Conservation (phyloP, 148 eudicot genomes). For the Arbutus unedo region DNA sequence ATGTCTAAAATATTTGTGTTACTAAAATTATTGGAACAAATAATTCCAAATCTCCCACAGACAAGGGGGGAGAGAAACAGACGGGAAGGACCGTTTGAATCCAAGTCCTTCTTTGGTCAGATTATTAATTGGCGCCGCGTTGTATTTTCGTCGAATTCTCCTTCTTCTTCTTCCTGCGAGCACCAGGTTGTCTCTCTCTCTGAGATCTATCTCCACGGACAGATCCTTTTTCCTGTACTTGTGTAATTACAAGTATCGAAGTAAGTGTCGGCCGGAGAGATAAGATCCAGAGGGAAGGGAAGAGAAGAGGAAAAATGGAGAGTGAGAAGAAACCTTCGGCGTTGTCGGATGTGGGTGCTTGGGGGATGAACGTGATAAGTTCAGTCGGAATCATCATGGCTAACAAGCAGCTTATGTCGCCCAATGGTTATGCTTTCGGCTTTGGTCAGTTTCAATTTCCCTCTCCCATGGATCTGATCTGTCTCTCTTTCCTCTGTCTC, state of each 20-base stretch:
- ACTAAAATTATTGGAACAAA: too few relatives aligned
- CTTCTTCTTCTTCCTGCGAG: not conserved
- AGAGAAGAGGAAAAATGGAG: constrained; percentile 37
- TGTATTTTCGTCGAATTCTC: not conserved
- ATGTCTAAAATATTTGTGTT: too few relatives aligned
- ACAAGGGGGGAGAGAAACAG: not conserved
- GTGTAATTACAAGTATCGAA: constrained; percentile 2
- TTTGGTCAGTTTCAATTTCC: constrained; percentile 37
- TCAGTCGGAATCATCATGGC: constrained; percentile 81
- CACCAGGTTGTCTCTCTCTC: not conserved
- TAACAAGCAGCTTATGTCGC: constrained; percentile 71
- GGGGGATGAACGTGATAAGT: constrained; percentile 75
- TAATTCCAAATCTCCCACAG: not conserved
- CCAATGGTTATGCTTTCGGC: constrained; percentile 54
- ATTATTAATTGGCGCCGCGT: not conserved
- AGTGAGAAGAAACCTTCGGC: constrained; percentile 48
- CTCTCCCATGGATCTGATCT: constrained; percentile 14
- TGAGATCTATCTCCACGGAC: constrained; percentile 10
- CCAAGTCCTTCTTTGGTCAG: not conserved
- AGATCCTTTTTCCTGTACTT: not conserved
- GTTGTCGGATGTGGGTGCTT: constrained; percentile 65
- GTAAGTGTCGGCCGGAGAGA: constrained; percentile 10
- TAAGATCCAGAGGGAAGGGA: not conserved
- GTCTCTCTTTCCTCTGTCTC: not conserved
- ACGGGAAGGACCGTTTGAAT: constrained; percentile 1